Evolutionary conservation across 2,329 filamentous ascomycete genomes (phyloP), one percentile per base, ranked within the genome.

Genomic region (Keithomyces neogunnii): DNA sequence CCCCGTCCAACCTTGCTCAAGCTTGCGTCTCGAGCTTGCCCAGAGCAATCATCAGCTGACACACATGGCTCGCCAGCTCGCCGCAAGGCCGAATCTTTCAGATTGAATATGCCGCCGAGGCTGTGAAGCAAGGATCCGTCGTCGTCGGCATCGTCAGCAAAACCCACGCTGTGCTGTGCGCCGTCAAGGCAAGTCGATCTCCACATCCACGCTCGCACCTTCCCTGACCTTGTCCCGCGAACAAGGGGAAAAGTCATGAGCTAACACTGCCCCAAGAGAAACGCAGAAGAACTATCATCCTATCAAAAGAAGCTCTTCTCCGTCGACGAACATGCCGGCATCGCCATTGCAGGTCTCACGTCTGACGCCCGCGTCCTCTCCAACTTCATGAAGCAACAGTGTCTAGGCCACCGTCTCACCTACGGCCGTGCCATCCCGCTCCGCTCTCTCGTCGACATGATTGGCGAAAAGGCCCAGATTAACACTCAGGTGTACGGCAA

Each of bases 381-480:
- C 78, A 99, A 99, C 82, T 99, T 96, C 78, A 97, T 99, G 92
- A 97, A 96, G 78, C 90, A 96, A 75, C 93, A 97, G 75, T 95
- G 89, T 57, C 89, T 99, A 64, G 88, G 89, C 64, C 92, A 93
- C 63, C 90, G 92, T 70, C 85, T 99, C 63, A 96, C 90, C 52
- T 97, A 96, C 76, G 92, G 89, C 73, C 91, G 93, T 60, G 84
- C 91, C 60, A 93, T 99, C 68, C 89, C 90, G 33, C 77, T 97
- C 66, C 86, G 89, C 65, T 86, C 88, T 56, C 89, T 97, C 62
- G 91, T 96, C 60, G 81, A 84, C 58, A 86, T 92, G 72, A 96
- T 99, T 66, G 92, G 88, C 62, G 90, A 96, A 70, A 93, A 95
- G 72, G 93, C 93, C 47, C 93, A 99, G 77, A 86, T 87, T 65